Evolutionary conservation across 2,329 filamentous ascomycete species (phyloP).

Genomic region (Gremmenia infestans): DNA sequence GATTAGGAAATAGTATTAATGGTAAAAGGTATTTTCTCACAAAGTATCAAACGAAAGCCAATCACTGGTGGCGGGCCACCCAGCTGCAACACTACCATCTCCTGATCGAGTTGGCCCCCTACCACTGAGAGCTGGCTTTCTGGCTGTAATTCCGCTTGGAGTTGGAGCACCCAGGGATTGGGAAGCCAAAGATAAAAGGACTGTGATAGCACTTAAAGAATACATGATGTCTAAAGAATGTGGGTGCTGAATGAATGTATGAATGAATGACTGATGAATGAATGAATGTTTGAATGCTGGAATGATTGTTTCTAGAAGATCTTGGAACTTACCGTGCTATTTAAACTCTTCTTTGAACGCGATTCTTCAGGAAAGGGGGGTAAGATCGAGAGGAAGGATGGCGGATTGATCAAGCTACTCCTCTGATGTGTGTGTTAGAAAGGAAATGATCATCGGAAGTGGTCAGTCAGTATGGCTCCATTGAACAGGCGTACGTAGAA

Average conservation of each 20-base stretch:
- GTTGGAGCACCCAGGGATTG: background rate
- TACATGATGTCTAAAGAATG: background rate
- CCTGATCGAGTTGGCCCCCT: background rate
- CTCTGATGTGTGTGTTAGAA: too few relatives aligned
- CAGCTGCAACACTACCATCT: background rate
- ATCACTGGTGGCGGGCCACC: background rate
- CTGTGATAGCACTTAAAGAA: background rate
- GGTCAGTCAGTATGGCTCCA: too few relatives aligned
- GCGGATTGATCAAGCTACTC: too few relatives aligned
- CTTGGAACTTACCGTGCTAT: background rate
- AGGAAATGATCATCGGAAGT: too few relatives aligned
- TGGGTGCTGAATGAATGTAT: background rate
- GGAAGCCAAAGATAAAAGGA: background rate
- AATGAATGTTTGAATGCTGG: background rate
- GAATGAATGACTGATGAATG: too few relatives aligned
- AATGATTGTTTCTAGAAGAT: background rate
- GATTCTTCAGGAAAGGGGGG: background rate
- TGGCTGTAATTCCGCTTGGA: background rate
- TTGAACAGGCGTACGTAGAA: too few relatives aligned
- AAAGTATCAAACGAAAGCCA: background rate
- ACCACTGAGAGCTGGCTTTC: background rate
- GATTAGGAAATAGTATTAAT: background rate
- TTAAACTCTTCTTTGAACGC: background rate
- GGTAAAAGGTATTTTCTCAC: background rate
- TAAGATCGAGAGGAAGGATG: background rate